Conservation (phyloP, 2,329 filamentous ascomycete genomes). For the Massarina eburnea region DNA sequence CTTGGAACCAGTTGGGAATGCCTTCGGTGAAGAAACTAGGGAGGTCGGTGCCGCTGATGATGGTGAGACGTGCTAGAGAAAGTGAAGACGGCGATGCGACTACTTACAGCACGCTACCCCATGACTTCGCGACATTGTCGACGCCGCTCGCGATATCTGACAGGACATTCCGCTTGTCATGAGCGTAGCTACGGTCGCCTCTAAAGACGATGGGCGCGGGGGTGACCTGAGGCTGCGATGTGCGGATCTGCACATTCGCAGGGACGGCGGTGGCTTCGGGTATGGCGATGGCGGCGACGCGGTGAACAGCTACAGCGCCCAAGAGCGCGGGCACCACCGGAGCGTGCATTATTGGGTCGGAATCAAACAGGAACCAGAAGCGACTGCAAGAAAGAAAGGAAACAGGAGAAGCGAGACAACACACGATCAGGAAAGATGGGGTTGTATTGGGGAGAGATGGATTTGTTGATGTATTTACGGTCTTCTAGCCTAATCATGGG, state of each 20-base stretch:
- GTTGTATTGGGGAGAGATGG: too few relatives aligned
- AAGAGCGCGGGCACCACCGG: conserved; percentile 12
- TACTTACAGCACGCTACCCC: conserved; percentile 31
- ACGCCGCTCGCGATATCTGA: conserved; percentile 36
- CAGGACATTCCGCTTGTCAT: conserved; percentile 34
- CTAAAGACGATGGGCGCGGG: conserved; percentile 38
- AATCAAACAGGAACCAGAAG: too few relatives aligned
- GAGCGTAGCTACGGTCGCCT: conserved; percentile 31
- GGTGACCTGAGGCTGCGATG: conserved; percentile 26
- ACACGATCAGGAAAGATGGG: too few relatives aligned
- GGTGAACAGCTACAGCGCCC: conserved; percentile 24
- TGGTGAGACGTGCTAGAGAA: neutral
- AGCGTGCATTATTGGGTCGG: neutral
- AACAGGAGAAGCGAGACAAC: too few relatives aligned
- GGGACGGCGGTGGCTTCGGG: conserved; percentile 37
- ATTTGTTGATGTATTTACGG: too few relatives aligned
- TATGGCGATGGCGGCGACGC: conserved; percentile 28
- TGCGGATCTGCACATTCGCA: conserved; percentile 29
- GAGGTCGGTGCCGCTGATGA: conserved; percentile 27
- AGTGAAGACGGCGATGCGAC: neutral
- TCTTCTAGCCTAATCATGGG: too few relatives aligned
- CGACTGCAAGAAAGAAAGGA: too few relatives aligned
- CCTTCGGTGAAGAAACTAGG: conserved; percentile 42
- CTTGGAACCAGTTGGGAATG: conserved; percentile 65
- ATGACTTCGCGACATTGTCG: conserved; percentile 29